Conservation (phyloP, 2,329 filamentous ascomycete genomes). For the Fusarium denticulatum region DNA sequence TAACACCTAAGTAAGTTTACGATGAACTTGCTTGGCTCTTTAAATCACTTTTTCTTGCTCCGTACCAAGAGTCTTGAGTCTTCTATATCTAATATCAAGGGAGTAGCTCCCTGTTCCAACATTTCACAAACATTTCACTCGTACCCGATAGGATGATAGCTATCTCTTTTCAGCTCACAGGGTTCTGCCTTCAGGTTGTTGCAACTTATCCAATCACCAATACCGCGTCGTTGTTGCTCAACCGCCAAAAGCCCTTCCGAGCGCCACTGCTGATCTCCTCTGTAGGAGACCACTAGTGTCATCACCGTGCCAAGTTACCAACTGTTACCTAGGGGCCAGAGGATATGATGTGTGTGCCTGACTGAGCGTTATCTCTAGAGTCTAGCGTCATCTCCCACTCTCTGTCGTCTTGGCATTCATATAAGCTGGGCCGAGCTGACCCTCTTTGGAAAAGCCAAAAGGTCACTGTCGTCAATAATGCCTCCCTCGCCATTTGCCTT, state of each 20-base stretch:
- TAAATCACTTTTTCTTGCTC: background rate
- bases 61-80: background rate
- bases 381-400: constrained; percentile 1
- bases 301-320: constrained; percentile 20
- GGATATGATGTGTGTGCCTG: constrained; percentile 11
- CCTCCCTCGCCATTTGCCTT: background rate
- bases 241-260: constrained; percentile 16
- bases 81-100: background rate
- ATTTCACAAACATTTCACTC: background rate
- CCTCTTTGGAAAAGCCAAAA: background rate
- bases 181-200: background rate
- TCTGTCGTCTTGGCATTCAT: constrained; percentile 8
- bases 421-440: background rate
- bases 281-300: constrained; percentile 25
- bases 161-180: constrained; percentile 19
- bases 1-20: background rate
- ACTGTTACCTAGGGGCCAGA: background rate
- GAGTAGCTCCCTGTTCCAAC: background rate
- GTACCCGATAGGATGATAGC: background rate
- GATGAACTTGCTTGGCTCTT: background rate
- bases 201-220: background rate
- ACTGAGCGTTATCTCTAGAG: background rate
- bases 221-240: background rate
- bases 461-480: background rate
- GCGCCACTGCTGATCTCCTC: constrained; percentile 35